Evolutionary conservation across 1,139 yeast genomes (phyloP).

Genomic region (Pneumocystis oryctolagi): DNA sequence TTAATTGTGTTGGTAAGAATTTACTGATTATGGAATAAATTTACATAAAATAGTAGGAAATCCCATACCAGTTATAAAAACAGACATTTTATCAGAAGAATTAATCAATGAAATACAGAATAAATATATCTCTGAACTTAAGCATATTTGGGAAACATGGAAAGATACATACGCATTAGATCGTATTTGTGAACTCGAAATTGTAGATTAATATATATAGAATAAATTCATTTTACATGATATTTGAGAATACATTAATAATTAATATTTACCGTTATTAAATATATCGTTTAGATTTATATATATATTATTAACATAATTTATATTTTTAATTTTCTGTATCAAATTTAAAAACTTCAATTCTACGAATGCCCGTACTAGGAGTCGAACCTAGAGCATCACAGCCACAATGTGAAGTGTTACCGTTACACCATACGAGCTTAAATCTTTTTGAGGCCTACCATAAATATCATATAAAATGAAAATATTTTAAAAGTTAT

Average conservation of each 20-base stretch:
- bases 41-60: slow-evolving; percentile 34
- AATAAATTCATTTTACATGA: background rate
- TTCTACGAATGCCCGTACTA: background rate
- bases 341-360: no score
- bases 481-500: background rate
- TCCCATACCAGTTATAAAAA: slow-evolving; percentile 57
- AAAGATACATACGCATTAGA: slow-evolving; percentile 35
- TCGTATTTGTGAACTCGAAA: slow-evolving; percentile 10
- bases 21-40: background rate
- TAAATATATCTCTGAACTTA: slow-evolving; percentile 53
- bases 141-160: slow-evolving; percentile 52
- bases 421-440: slow-evolving; percentile 1
- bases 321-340: no score
- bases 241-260: background rate
- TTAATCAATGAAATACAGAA: slow-evolving; percentile 59
- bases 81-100: slow-evolving; percentile 31
- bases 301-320: no score
- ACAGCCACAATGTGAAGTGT: slow-evolving; percentile 1
- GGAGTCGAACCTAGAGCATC: slow-evolving; percentile 1
- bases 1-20: slow-evolving; percentile 41
- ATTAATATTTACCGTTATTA: no score
- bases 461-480: background rate
- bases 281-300: no score
- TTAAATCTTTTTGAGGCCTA: background rate
- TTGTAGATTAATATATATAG: slow-evolving; percentile 11